Percentiles rank a stretch among this genome's conserved stretches.
phyloP scores from a whole-genome alignment of 345 rosid genomes.

The Pseudoturritis turrita region DNA sequence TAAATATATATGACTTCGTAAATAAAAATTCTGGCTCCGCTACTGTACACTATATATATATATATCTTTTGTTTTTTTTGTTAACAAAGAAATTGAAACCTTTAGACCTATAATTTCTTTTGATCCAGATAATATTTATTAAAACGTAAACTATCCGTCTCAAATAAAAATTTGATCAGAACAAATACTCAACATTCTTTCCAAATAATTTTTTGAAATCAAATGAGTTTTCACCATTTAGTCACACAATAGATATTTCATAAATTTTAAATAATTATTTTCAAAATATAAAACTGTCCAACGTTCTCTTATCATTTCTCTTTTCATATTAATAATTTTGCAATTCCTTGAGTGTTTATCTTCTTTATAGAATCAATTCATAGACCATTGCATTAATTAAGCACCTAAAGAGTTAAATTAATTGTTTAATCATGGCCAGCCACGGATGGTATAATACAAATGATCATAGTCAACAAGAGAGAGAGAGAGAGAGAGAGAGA shows the following conservation, averaged over 20 bases:
- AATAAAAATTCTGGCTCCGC: no score
- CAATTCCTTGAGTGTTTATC: not conserved
- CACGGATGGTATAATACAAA: not conserved
- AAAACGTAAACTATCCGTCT: no score
- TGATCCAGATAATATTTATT: no score
- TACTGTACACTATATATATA: no score
- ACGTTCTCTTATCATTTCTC: not conserved
- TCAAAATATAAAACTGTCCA: not conserved
- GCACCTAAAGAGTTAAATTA: not conserved
- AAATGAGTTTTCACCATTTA: no score
- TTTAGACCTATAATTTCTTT: no score
- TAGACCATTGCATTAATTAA: not conserved
- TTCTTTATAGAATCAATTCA: not conserved
- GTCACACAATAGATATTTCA: not conserved
- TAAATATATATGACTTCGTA: no score
- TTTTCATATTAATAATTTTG: not conserved
- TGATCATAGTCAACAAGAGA: slow-evolving; percentile 9
- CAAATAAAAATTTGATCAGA: no score
- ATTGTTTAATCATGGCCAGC: not conserved
- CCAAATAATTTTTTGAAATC: no score
- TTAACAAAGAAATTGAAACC: no score
- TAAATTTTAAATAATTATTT: not conserved
- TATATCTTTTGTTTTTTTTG: no score
- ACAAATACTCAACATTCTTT: no score
- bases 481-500: not conserved